Conservation (phyloP, 2,329 filamentous ascomycete genomes). For the Didymella glomerata region DNA sequence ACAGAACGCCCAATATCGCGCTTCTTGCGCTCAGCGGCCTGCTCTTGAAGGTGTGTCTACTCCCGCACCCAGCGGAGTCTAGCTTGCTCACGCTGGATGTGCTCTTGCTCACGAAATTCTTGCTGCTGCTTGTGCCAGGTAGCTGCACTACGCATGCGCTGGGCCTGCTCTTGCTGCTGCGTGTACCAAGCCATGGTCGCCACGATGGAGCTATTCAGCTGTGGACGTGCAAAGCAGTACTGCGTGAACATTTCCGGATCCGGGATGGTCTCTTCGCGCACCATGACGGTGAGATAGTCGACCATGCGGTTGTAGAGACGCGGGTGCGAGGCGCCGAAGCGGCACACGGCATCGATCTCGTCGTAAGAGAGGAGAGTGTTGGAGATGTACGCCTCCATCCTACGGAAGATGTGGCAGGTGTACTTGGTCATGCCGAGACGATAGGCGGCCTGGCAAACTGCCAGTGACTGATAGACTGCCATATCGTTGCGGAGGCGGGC, state of each 20-base stretch:
- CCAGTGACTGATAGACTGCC: not conserved
- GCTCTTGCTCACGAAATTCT: not conserved
- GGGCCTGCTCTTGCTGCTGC: not conserved
- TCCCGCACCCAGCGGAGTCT: not conserved
- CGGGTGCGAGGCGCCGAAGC: not conserved
- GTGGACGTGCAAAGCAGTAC: not conserved
- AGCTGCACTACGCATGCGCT: not conserved
- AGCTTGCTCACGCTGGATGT: not conserved
- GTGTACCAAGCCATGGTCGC: not conserved
- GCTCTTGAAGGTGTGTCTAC: not conserved
- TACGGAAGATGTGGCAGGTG: not conserved
- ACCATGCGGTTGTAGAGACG: not conserved
- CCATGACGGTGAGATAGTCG: not conserved
- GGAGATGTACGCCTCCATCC: not conserved
- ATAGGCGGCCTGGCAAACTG: not conserved
- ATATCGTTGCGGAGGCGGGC: not conserved
- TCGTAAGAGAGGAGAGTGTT: not conserved
- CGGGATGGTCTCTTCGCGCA: not conserved
- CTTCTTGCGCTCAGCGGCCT: not conserved
- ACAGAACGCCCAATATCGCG: not conserved
- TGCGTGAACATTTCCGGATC: not conserved
- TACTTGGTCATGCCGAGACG: not conserved
- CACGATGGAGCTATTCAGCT: not conserved
- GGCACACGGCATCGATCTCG: not conserved
- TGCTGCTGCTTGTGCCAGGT: not conserved